Base-by-base conservation (phyloP, 192 early-diverging fungal species). In the Coemansia sp. region DNA sequence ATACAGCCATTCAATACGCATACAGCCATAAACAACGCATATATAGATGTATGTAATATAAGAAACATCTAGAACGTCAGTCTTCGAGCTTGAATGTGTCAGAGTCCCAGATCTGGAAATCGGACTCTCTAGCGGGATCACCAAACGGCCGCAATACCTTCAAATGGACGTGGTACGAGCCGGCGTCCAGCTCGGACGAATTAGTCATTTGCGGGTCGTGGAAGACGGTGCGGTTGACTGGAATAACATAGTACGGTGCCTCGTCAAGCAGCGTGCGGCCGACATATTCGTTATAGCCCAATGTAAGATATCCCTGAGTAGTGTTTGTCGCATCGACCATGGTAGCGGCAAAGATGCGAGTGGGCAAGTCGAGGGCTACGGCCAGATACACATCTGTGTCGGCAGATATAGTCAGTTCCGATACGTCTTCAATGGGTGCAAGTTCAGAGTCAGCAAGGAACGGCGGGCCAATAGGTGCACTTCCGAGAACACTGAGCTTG, bases 21-120 rank as follows among this genome's bases (percentile, higher is more conserved):
- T 27, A 5, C 27, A 27, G 27, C 27, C 6, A 21, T 21, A 21
- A 21, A 21, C 21, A 21, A 27, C 27, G 3, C 27, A 27, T 27
- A 27, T 31, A 31, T 31, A 31, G 29, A 31, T 31, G 29, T 31
- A 7, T 31, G 29, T 31, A 31, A 6, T 31, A 7, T 31, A 31
- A 31, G 29, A 31, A 31, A 31, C 29, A 31, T 31, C 29, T 31
- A 31, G 29, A 31, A 31, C 29, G 0, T 31, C 29, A 31, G 6
- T 31, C 6, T 6, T 7, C 29, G 0, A 43, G 41, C 14, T 43
- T 43, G 41, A 43, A 43, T 43, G 16, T n/a, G 12, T 43, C 41
- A 17, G 82, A 80, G 17, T 68, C 47, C 77, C 77, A 77, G 3
- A 53, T 63, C 57, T 84, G 67, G 21, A 71, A 77, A 49, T 84